These are phyloP conservation scores for Plantago elongata DNA, from an alignment of 257 asterid species.

Conservation along the genomic window DNA sequence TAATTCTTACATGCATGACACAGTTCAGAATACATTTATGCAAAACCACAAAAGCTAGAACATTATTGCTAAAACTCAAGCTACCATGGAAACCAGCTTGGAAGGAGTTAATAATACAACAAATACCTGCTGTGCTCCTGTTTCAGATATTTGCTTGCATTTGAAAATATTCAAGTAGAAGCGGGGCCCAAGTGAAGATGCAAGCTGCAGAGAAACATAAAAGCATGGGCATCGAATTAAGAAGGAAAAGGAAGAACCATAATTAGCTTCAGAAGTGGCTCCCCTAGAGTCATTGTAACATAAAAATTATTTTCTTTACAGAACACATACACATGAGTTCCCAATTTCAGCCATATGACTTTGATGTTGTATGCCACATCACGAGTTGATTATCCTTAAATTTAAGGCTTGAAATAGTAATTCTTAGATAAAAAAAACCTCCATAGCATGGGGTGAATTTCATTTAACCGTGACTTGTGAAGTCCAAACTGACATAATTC, in stretches of 20 bases:
- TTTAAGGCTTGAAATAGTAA: no score
- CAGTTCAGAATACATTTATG: conserved; percentile 4
- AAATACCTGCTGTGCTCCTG: conserved; percentile 91
- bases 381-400: no score
- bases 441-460: no score
- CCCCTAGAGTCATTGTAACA: conserved; percentile 13
- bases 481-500: no score
- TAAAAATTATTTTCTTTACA: background rate
- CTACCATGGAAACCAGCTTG: conserved; percentile 8
- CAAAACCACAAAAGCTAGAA: conserved; percentile 8
- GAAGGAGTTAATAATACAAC: background rate
- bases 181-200: conserved; percentile 93
- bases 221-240: conserved; percentile 15
- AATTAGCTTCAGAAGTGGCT: conserved; percentile 7
- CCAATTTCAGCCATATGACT: no score
- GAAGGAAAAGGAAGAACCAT: conserved; percentile 8
- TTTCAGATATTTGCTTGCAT: conserved; percentile 97
- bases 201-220: conserved; percentile 57
- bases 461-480: no score
- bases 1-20: conserved; percentile 11
- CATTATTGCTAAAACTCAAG: conserved; percentile 9
- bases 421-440: no score
- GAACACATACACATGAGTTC: no score
- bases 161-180: conserved; percentile 86
- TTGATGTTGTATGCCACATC: no score